phyloP scores from a whole-genome alignment of 495 filamentous ascomycete genomes.

The Penicillium roqueforti region DNA sequence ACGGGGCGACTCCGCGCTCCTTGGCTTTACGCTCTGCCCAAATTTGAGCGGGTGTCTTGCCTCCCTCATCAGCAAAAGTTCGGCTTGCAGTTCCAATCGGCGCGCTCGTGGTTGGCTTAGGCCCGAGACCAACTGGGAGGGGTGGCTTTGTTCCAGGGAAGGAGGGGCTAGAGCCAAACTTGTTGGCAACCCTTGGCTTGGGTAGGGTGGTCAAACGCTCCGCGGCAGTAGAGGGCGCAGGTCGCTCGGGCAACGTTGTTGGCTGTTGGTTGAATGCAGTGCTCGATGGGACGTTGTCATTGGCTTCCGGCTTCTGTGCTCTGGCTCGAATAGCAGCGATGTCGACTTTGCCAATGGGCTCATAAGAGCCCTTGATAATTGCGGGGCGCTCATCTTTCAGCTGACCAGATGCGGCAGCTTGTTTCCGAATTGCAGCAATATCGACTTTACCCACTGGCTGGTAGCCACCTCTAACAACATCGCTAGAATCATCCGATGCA shows the following conservation, averaged over 20 bases:
- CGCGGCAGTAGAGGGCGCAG: conserved; percentile 60
- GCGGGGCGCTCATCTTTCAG: conserved; percentile 70
- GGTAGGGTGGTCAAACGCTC: conserved; percentile 84
- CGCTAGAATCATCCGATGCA: conserved; percentile 36
- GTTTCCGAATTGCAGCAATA: conserved; percentile 79
- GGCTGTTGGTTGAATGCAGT: conserved; percentile 39
- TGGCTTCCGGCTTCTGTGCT: conserved; percentile 60
- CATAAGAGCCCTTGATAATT: conserved; percentile 84
- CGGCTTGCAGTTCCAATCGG: conserved; percentile 77
- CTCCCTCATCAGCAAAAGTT: conserved; percentile 90
- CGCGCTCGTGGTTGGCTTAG: conserved; percentile 46
- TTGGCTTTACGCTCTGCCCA: conserved; percentile 96
- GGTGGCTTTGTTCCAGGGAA: conserved; percentile 88
- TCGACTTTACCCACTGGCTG: conserved; percentile 95
- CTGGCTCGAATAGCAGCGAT: conserved; percentile 85
- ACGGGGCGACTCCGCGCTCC: conserved; percentile 56
- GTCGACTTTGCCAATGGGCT: conserved; percentile 91
- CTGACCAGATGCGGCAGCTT: conserved; percentile 62
- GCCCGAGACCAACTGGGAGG: conserved; percentile 60
- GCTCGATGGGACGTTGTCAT: conserved; percentile 35
- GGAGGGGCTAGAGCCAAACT: conserved; percentile 62
- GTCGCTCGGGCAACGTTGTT: conserved; percentile 62
- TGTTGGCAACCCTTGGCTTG: conserved; percentile 90
- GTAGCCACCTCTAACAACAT: conserved; percentile 85
- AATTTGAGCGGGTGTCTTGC: conserved; percentile 92